Conservation (phyloP, 1,284 basidiomycete genomes). For the Trametes polyzona region DNA sequence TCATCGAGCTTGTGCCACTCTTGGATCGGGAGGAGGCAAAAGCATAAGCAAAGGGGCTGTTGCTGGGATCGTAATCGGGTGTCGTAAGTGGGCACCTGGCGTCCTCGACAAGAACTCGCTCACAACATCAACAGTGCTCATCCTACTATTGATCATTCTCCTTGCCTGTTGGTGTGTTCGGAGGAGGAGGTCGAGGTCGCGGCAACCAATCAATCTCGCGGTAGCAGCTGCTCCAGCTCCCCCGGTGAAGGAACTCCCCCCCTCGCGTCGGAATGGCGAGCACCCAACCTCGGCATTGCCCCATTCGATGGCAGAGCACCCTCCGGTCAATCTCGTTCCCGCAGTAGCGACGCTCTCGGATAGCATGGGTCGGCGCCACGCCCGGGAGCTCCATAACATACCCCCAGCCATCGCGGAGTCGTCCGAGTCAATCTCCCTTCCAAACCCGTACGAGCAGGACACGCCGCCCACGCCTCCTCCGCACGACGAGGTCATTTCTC, state of each 20-base stretch:
- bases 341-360: not conserved
- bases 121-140: conserved; percentile 7
- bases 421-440: conserved; percentile 15
- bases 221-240: not conserved
- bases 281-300: not conserved
- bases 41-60: conserved; percentile 27
- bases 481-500: conserved; percentile 2
- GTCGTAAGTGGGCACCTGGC: conserved; percentile 22
- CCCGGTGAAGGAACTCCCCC: conserved; percentile 12
- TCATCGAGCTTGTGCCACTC: not conserved
- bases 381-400: conserved; percentile 11
- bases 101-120: not conserved
- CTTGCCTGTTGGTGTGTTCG: conserved; percentile 17
- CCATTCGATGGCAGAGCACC: not conserved
- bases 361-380: not conserved
- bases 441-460: conserved; percentile 32
- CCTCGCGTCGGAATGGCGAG: not conserved
- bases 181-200: conserved; percentile 8
- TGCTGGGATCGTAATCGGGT: conserved; percentile 34
- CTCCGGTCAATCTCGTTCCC: not conserved
- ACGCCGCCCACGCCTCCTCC: conserved; percentile 16
- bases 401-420: not conserved
- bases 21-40: not conserved
- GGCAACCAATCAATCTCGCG: not conserved
- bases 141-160: conserved; percentile 22